Base-by-base conservation (phyloP, 202 grass and related monocot species). In the Hordeum pubiflorum region DNA sequence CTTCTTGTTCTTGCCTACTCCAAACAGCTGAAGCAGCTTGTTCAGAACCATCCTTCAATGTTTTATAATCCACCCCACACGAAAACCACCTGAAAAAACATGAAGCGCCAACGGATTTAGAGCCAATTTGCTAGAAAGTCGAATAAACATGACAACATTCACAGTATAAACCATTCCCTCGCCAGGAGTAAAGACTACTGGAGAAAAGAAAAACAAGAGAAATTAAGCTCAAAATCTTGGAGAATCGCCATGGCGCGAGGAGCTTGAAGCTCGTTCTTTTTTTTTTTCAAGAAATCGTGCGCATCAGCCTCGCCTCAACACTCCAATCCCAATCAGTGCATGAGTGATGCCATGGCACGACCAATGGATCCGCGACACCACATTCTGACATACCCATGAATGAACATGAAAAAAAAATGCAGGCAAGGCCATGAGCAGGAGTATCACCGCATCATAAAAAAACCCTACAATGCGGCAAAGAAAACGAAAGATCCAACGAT, bases 21-120 rank as follows among this genome's bases (percentile, higher is more conserved):
- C 76, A 44, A 89, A 82, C 29, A 89, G 58, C 58, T 65, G 36
- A 15, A 89, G 82, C 73, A 85, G 21, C 82, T 85, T 89, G 44
- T 78, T 85, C 4, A 81, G 72, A 72, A 71, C 58, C 87, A 89
- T 89, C 64, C 46, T 67, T 24, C 8, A 58, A 20, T 17, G 7
- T n/a, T 54, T n/a, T 2, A 29, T 29, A 54, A 80, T 79, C 86
- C n/a, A 37, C 18, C 33, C 59, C 61, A 33, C 74, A 58, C 26
- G 12, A 67, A 7, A 54, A 14, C 20, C 69, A 40, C 69, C 86
- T 84, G 78, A 7, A 17, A 44, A 34, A 71, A 48, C 63, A 78
- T 39, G 24, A 77, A 31, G 76, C 27, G 18, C 5, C 72, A 81
- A 15, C 2, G 13, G 10, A 40, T 68, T 13, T 74, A 20, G 6